A percentile compares a stretch with the other conserved stretches of the same genome.
phyloP scores from a whole-genome alignment of 306 rosid genomes.

The Coriaria nepalensis region DNA sequence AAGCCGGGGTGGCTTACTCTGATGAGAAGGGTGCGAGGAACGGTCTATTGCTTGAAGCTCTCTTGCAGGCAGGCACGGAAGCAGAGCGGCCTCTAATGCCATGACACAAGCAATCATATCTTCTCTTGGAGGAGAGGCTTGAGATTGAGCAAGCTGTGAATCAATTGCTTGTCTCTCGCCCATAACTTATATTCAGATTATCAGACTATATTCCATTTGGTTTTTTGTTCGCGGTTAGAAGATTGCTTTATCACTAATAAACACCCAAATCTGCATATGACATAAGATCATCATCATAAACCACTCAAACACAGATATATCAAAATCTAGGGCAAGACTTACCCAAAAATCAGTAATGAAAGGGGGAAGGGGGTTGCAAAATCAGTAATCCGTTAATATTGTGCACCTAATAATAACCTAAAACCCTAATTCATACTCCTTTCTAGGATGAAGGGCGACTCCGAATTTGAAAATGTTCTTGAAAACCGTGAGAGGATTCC shows the following conservation, averaged over 20 bases:
- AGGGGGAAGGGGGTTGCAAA: too few relatives aligned
- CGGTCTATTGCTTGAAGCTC: slow-evolving; percentile 98
- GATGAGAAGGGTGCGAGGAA: slow-evolving; percentile 88
- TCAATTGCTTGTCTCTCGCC: slow-evolving; percentile 51
- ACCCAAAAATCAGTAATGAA: too few relatives aligned
- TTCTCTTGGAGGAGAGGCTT: slow-evolving; percentile 39
- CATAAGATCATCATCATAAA: not conserved
- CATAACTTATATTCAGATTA: slow-evolving; percentile 20
- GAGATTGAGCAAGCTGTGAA: slow-evolving; percentile 49
- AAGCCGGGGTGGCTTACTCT: slow-evolving; percentile 39
- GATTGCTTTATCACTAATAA: not conserved
- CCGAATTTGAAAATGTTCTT: too few relatives aligned
- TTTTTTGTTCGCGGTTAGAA: too few relatives aligned
- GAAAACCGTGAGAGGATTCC: too few relatives aligned
- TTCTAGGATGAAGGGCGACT: too few relatives aligned
- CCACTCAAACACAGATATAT: too few relatives aligned
- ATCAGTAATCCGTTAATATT: too few relatives aligned
- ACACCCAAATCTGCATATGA: not conserved
- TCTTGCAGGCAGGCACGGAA: slow-evolving; percentile 92
- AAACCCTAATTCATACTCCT: too few relatives aligned
- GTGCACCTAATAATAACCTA: too few relatives aligned
- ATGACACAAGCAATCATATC: slow-evolving; percentile 62
- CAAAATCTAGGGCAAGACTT: too few relatives aligned
- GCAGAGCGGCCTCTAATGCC: slow-evolving; percentile 89
- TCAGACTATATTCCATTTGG: too few relatives aligned